These are phyloP conservation scores for Cercospora berteroae DNA, from an alignment of 2,329 filamentous ascomycete species.

Conservation along the genomic window DNA sequence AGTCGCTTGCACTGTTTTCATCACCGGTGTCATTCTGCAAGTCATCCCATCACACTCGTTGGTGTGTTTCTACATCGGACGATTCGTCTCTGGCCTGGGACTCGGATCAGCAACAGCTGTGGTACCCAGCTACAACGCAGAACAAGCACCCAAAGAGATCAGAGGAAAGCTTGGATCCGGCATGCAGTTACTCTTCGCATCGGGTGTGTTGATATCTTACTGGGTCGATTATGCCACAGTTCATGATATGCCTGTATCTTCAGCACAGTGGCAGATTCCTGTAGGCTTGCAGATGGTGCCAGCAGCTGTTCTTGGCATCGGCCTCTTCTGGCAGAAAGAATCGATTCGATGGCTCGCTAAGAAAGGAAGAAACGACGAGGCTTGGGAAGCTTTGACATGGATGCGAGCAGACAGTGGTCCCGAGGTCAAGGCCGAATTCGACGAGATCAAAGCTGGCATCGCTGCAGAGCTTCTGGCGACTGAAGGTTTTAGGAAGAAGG, in stretches of 20 bases:
- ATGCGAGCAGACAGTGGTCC: constrained; percentile 48
- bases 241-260: constrained; percentile 35
- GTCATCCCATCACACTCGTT: constrained; percentile 49
- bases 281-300: constrained; percentile 55
- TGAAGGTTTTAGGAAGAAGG: constrained; percentile 35
- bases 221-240: constrained; percentile 54
- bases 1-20: constrained; percentile 45
- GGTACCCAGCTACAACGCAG: constrained; percentile 43
- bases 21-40: constrained; percentile 46
- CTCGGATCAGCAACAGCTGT: constrained; percentile 49
- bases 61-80: constrained; percentile 47
- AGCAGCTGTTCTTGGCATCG: constrained; percentile 49
- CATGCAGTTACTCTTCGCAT: constrained; percentile 53
- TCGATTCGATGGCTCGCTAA: constrained; percentile 53
- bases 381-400: constrained; percentile 52
- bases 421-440: constrained; percentile 46
- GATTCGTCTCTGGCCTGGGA: constrained; percentile 51
- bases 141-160: constrained; percentile 48
- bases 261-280: constrained; percentile 57
- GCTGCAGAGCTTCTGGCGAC: constrained; percentile 48
- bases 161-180: constrained; percentile 51
- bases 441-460: constrained; percentile 51
- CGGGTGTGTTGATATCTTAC: constrained; percentile 52
- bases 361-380: constrained; percentile 47
- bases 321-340: constrained; percentile 51